These are phyloP conservation scores for Excoecaria cochinchinensis DNA, from an alignment of 345 rosid genomes.

Conservation along the genomic window DNA sequence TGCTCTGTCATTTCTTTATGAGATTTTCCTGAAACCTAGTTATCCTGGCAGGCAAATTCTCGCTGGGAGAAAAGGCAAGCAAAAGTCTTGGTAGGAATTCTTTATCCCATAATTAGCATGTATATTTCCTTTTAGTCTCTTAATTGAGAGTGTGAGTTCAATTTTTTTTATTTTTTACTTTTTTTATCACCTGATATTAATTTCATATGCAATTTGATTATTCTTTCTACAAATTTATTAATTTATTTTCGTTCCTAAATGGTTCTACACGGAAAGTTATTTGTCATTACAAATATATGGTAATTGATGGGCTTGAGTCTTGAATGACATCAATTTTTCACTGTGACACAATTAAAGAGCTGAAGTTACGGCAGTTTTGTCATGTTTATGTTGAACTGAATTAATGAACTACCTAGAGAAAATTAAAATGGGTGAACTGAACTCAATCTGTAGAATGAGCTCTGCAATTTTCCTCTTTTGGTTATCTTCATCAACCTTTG, in stretches of 20 bases:
- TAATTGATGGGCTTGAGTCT: neutral
- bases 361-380: neutral
- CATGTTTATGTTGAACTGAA: neutral
- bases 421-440: neutral
- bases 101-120: neutral
- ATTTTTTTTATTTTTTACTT: too few relatives aligned
- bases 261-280: neutral
- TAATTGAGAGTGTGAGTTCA: neutral
- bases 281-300: neutral
- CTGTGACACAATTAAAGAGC: too few relatives aligned
- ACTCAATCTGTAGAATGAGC: neutral
- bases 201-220: neutral
- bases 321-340: neutral
- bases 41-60: constrained; percentile 65
- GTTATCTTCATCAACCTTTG: neutral
- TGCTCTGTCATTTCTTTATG: neutral
- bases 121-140: neutral
- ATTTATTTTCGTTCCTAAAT: neutral
- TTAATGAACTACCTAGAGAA: neutral
- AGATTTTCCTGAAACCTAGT: constrained; percentile 6
- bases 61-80: constrained; percentile 96
- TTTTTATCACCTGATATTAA: neutral
- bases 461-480: neutral
- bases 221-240: neutral
- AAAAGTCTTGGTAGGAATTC: constrained; percentile 72